phyloP scores from a whole-genome alignment of 2,329 filamentous ascomycete species.

The Penicillium griseofulvum region DNA sequence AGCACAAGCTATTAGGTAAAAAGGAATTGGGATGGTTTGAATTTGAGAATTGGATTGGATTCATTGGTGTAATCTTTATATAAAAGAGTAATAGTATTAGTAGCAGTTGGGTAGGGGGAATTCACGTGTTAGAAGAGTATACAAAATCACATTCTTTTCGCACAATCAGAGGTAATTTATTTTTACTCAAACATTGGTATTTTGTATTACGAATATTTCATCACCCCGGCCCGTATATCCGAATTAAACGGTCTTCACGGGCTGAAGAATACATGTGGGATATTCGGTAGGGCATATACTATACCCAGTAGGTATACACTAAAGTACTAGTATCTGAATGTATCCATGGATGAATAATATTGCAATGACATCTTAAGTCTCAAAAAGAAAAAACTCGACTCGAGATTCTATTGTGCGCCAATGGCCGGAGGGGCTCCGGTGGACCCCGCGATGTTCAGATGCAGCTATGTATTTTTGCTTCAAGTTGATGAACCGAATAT shows the following conservation, averaged over 20 bases:
- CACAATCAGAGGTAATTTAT: conserved; percentile 8
- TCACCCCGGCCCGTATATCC: conserved; percentile 7
- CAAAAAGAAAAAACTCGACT: neutral
- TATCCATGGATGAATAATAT: neutral
- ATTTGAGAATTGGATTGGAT: neutral
- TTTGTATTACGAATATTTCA: conserved; percentile 2
- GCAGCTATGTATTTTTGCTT: conserved; percentile 6
- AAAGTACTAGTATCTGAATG: neutral
- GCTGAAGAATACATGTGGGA: neutral
- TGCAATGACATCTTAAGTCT: neutral
- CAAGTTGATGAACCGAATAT: neutral
- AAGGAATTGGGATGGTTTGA: neutral
- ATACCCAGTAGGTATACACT: neutral
- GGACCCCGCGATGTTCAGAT: conserved; percentile 19
- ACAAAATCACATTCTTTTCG: conserved; percentile 18
- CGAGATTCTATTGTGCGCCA: conserved; percentile 15
- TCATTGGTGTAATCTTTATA: neutral
- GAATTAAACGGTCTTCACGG: neutral
- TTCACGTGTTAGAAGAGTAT: conserved; percentile 1
- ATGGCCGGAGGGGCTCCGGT: conserved; percentile 16
- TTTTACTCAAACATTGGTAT: neutral
- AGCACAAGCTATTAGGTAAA: neutral
- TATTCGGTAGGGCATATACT: neutral
- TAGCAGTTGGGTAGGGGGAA: too few relatives aligned
- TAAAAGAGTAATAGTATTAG: neutral